Percentiles rank a stretch among this genome's conserved stretches.
phyloP scores from a whole-genome alignment of 106 monocot species.

The Ottelia alismoides region DNA sequence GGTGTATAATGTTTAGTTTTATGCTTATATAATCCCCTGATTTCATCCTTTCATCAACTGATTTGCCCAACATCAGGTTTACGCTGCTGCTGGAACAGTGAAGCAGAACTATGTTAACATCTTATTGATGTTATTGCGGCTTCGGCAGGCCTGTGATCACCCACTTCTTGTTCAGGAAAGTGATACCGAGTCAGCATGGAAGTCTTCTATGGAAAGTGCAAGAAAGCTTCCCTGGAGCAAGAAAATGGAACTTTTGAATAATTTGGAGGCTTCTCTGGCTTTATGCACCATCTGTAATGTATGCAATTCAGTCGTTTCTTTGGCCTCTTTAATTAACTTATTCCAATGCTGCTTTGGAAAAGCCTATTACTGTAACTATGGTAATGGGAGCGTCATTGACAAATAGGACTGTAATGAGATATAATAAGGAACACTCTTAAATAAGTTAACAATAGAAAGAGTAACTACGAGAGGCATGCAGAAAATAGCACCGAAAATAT shows the following conservation, averaged over 20 bases:
- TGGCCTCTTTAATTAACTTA: too few relatives aligned
- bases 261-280: constrained; percentile 63
- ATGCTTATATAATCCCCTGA: background rate
- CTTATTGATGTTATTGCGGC: constrained; percentile 85
- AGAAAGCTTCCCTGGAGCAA: constrained; percentile 54
- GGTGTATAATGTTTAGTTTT: background rate
- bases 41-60: background rate
- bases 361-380: too few relatives aligned
- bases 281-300: constrained; percentile 83
- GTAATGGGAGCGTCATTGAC: too few relatives aligned
- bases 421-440: too few relatives aligned
- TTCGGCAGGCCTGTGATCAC: constrained; percentile 94
- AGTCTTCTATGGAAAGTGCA: constrained; percentile 46
- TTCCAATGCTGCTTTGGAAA: too few relatives aligned
- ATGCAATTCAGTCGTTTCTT: too few relatives aligned
- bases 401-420: too few relatives aligned
- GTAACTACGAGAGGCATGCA: too few relatives aligned
- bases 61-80: constrained; percentile 68
- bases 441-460: too few relatives aligned
- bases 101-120: constrained; percentile 98
- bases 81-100: constrained; percentile 89
- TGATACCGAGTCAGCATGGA: constrained; percentile 44
- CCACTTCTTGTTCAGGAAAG: constrained; percentile 61
- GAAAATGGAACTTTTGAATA: constrained; percentile 39
- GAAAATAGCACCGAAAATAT: too few relatives aligned